Percentiles rank a stretch among this genome's conserved stretches.
These are phyloP conservation scores for Russula abietina DNA, from an alignment of 768 basidiomycete genomes.

Conservation along the genomic window DNA sequence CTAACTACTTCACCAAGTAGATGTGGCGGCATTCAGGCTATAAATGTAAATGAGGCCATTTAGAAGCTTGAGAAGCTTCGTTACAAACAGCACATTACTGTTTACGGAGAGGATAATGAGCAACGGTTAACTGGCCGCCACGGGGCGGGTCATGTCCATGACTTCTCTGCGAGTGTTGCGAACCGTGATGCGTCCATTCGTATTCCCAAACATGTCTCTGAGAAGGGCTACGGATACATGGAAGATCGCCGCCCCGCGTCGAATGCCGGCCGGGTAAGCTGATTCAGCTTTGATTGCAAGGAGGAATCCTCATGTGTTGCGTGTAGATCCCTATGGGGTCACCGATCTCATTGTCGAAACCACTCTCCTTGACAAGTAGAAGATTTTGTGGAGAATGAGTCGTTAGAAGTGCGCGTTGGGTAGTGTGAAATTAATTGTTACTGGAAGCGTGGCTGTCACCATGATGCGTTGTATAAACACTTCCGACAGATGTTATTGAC, in stretches of 20 bases:
- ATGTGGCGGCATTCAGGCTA: constrained; percentile 92
- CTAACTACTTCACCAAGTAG: constrained; percentile 91
- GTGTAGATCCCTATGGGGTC: too few relatives aligned
- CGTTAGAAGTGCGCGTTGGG: background rate
- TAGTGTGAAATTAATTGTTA: background rate
- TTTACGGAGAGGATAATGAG: constrained; percentile 98
- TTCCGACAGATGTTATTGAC: too few relatives aligned
- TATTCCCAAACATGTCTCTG: constrained; percentile 95
- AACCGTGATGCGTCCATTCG: too few relatives aligned
- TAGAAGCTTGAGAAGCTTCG: constrained; percentile 86
- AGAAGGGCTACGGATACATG: too few relatives aligned
- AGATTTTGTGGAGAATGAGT: background rate
- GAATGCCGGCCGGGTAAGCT: too few relatives aligned
- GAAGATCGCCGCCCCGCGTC: too few relatives aligned
- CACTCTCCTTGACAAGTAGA: constrained; percentile 34
- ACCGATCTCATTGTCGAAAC: constrained; percentile 42
- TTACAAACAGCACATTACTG: constrained; percentile 93
- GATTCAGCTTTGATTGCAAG: too few relatives aligned
- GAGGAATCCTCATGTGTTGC: too few relatives aligned
- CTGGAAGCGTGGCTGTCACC: too few relatives aligned
- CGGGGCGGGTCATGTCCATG: constrained; percentile 91
- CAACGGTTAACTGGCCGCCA: constrained; percentile 92
- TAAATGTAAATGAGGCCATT: constrained; percentile 90
- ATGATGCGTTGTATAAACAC: too few relatives aligned
- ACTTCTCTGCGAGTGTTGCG: too few relatives aligned